A percentile compares a stretch with the other conserved stretches of the same genome.
Conservation (phyloP, 2,329 filamentous ascomycete genomes). For the Simplicillium sp. region DNA sequence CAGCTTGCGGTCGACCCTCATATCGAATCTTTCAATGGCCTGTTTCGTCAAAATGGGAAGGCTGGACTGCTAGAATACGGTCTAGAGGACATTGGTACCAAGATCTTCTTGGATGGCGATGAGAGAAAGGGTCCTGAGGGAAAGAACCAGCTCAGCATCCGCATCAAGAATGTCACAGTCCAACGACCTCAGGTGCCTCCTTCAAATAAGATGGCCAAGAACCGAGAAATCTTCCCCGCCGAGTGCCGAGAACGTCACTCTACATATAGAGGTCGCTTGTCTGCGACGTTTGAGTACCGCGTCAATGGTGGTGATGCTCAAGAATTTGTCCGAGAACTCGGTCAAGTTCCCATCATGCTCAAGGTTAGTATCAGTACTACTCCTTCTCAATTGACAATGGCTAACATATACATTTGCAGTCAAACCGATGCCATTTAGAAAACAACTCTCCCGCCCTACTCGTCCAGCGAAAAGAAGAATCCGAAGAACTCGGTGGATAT, state of each 20-base stretch:
- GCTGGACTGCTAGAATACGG: conserved; percentile 56
- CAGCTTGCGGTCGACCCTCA: conserved; percentile 83
- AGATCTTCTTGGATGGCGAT: conserved; percentile 77
- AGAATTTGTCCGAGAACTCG: conserved; percentile 76
- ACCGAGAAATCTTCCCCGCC: conserved; percentile 78
- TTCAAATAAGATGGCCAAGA: conserved; percentile 74
- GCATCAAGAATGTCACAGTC: conserved; percentile 72
- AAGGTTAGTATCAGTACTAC: conserved; percentile 47
- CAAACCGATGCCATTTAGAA: conserved; percentile 84
- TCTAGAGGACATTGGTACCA: conserved; percentile 81
- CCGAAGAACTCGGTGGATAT: conserved; percentile 92
- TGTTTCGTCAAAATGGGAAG: conserved; percentile 64
- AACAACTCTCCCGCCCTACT: conserved; percentile 74
- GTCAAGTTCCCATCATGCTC: conserved; percentile 87
- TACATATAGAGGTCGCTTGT: conserved; percentile 81
- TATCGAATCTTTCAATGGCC: conserved; percentile 88
- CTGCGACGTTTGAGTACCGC: conserved; percentile 72
- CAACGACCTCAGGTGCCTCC: conserved; percentile 73
- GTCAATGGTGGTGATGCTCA: conserved; percentile 81
- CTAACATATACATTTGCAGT: conserved; percentile 37
- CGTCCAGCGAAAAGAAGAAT: conserved; percentile 84
- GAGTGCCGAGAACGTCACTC: conserved; percentile 92
- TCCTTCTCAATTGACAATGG: not conserved
- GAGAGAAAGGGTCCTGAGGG: conserved; percentile 46
- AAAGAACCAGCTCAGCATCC: conserved; percentile 68